Conservation (phyloP, 179 eudicot species). For the Camellia oleifera region DNA sequence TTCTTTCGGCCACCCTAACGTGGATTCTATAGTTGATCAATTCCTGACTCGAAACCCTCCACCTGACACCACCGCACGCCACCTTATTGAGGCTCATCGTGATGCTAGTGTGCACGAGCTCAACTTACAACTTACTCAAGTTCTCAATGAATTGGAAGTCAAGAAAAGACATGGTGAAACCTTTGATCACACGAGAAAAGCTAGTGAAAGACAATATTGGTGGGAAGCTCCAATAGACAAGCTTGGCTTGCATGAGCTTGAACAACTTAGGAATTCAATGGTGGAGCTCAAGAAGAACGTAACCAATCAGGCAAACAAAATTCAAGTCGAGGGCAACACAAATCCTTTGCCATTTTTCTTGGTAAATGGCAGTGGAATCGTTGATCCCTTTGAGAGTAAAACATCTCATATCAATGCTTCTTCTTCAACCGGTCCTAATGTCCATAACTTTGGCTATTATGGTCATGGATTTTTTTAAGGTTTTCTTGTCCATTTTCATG, state of each 20-base stretch:
- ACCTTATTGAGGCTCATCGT: slow-evolving; percentile 6
- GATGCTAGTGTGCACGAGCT: background rate
- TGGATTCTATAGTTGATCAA: slow-evolving; percentile 3
- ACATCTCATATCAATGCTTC: background rate
- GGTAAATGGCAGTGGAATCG: background rate
- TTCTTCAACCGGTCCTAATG: slow-evolving; percentile 11
- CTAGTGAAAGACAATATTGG: slow-evolving; percentile 27
- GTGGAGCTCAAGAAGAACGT: slow-evolving; percentile 49
- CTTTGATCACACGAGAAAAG: slow-evolving; percentile 32
- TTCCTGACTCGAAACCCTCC: slow-evolving; percentile 14
- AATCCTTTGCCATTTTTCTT: background rate
- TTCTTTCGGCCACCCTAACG: slow-evolving; percentile 16
- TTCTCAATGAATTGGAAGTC: slow-evolving; percentile 21
- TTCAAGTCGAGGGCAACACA: background rate
- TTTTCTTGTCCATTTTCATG: background rate
- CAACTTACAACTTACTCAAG: slow-evolving; percentile 6
- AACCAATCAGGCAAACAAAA: slow-evolving; percentile 32
- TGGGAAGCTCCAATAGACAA: slow-evolving; percentile 38
- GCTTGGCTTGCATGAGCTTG: slow-evolving; percentile 22
- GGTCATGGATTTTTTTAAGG: slow-evolving; percentile 16
- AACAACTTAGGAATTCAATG: slow-evolving; percentile 37
- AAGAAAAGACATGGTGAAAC: slow-evolving; percentile 36
- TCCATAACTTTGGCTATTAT: slow-evolving; percentile 3
- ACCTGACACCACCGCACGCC: background rate
- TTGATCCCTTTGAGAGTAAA: slow-evolving; percentile 12